Base-by-base conservation (phyloP, 2,329 filamentous ascomycete genomes). In the Hypoxylon sp. region DNA sequence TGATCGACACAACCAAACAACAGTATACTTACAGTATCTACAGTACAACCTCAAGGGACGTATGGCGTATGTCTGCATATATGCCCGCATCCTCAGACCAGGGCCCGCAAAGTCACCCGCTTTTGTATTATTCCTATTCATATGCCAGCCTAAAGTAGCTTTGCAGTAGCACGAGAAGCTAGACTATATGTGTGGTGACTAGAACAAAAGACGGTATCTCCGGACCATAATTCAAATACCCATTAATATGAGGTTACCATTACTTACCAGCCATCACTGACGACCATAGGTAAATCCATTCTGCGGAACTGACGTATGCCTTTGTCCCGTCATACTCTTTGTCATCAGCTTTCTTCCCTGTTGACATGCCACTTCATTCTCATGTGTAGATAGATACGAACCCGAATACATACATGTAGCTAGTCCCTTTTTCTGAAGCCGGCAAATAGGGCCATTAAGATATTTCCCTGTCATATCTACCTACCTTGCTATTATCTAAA, bases 281-380 rank as follows among this genome's bases (percentile, higher is more conserved):
- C 48, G 51, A 60, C 30, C 59, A 60, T 43, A n/a, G n/a, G n/a
- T n/a, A 19, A 49, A 43, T 45, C 58, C 46, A 52, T 61, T 55
- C 53, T 53, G 34, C 23, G 13, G 41, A 43, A 72, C 64, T 72
- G 69, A 72, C 69, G 62, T 71, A 71, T 60, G 57, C 62, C 69
- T 67, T 25, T 67, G 62, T 25, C 60, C 67, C 51, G 52, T 62
- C 53, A 49, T 61, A 4, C 48, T 61, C 41, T 67, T 70, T 66
- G 52, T 66, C 62, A 63, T 68, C 60, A 38, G 21, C 46, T 59
- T 60, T 57, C 41, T 46, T 34, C 38, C 28, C 45, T 50, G 34
- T 58, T 53, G 34, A 56, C 23, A 49, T 55, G 55, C 59, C 36
- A 53, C 50, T 23, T 51, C 59, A 17, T 50, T 34, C 58, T 59